A percentile compares a stretch with the other conserved stretches of the same genome.
phyloP scores from a whole-genome alignment of 805 yeast genomes.

The Starmerella asiatica region DNA sequence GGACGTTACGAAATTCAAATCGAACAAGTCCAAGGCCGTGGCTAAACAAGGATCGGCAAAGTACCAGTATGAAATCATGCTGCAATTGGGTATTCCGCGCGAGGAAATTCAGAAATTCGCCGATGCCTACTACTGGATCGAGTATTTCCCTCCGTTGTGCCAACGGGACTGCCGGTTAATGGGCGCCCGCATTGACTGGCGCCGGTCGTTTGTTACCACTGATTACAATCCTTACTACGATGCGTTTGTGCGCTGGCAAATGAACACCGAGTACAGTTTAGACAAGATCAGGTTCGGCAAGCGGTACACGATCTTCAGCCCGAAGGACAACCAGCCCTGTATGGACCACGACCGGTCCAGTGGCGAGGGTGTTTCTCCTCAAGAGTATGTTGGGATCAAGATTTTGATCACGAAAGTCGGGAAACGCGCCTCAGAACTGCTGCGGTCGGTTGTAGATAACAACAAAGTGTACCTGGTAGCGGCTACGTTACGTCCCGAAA shows the following conservation, averaged over 20 bases:
- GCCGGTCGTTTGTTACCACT: slow-evolving; percentile 90
- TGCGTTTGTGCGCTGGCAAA: slow-evolving; percentile 91
- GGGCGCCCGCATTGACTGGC: slow-evolving; percentile 96
- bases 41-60: slow-evolving; percentile 91
- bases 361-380: slow-evolving; percentile 95
- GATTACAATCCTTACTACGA: slow-evolving; percentile 93
- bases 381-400: slow-evolving; percentile 90
- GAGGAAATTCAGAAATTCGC: slow-evolving; percentile 81
- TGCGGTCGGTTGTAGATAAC: slow-evolving; percentile 33
- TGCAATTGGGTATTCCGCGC: slow-evolving; percentile 75
- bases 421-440: slow-evolving; percentile 37
- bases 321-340: slow-evolving; percentile 97
- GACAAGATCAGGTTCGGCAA: slow-evolving; percentile 96
- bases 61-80: slow-evolving; percentile 92
- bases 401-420: slow-evolving; percentile 32
- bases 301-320: slow-evolving; percentile 93
- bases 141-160: slow-evolving; percentile 82
- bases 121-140: slow-evolving; percentile 82
- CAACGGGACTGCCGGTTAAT: slow-evolving; percentile 62
- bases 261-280: slow-evolving; percentile 66
- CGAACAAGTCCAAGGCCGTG: slow-evolving; percentile 84
- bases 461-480: slow-evolving; percentile 78
- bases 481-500: slow-evolving; percentile 96
- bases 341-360: slow-evolving; percentile 97
- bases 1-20: slow-evolving; percentile 81